Conservation (phyloP, 2,329 filamentous ascomycete species). For the Calonectria naviculata region DNA sequence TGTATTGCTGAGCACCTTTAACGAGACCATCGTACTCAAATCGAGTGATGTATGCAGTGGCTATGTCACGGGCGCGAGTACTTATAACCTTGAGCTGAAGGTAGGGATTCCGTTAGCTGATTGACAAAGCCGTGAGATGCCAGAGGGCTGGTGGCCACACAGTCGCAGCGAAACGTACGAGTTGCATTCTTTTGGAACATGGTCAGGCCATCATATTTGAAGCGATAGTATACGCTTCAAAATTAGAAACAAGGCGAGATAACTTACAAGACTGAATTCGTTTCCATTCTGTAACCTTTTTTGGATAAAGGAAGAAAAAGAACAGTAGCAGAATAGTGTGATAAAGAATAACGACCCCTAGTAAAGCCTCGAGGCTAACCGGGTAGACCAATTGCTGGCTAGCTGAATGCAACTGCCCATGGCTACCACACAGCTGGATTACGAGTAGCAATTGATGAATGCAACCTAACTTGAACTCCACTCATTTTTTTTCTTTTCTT, state of each 20-base stretch:
- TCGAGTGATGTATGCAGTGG: slow-evolving; percentile 65
- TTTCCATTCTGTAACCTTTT: neutral
- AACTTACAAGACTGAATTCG: slow-evolving; percentile 14
- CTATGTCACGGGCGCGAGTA: neutral
- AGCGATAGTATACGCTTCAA: neutral
- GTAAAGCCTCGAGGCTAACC: neutral
- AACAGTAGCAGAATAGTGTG: neutral
- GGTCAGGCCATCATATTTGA: neutral
- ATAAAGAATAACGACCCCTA: neutral
- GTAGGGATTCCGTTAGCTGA: neutral
- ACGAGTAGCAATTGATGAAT: too few species aligned
- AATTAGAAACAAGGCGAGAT: neutral
- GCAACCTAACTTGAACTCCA: too few species aligned
- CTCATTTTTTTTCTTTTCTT: neutral
- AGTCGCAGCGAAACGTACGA: slow-evolving; percentile 9
- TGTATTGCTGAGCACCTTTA: slow-evolving; percentile 62
- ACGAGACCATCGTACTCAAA: slow-evolving; percentile 71
- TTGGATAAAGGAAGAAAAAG: neutral
- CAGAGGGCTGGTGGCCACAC: neutral
- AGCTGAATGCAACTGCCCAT: neutral
- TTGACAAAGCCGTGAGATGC: neutral
- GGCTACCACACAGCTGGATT: neutral
- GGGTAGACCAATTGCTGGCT: neutral
- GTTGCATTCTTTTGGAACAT: neutral
- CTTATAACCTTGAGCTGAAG: slow-evolving; percentile 12